Base-by-base conservation (phyloP, 768 basidiomycete genomes). In the Leccinum imitatum region DNA sequence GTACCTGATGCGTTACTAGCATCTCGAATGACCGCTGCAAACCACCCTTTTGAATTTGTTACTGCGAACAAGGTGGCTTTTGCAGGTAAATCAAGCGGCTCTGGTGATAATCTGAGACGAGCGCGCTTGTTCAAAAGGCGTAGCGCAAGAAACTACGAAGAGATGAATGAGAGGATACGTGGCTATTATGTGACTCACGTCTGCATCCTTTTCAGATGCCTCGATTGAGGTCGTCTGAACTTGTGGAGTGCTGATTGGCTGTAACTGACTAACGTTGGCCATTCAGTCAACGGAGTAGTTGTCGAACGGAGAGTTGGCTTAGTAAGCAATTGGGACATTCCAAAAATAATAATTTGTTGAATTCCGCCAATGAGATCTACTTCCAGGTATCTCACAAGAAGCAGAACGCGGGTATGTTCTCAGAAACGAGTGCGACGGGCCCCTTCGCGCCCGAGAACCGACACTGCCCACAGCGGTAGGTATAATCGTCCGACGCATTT, bases 11-110 rank as follows among this genome's bases (percentile, higher is more conserved):
- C 64, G 54, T 73, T 64, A 65, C 69, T 50, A 52, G 63, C 55
- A 53, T 75, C 73, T 41, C 75, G 72, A 48, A 73, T 78, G 10
- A 84, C 80, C 33, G 89, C 87, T 50, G 83, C 87, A 71, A 91
- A 92, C 84, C 86, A 91, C 30, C 84, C 87, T 62, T 77, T 81
- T 13, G 77, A 73, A 67, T 86, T 89, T 3, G 85, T 79, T 3
- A 82, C 77, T 4, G 84, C 80, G 63, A 93, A 83, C 17, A 88
- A 76, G 56, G 73, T 79, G 44, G 81, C 83, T 25, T 80, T 78
- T 6, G 80, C 73, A 2, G 77, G 75, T 21, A 81, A 73, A 63
- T 79, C 74, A 30, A 87, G 71, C 1, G 80, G 75, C 17, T 80
- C 67, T 1, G 79, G 74, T 14, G 90, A 92, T 8, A 93, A 70